A percentile compares a stretch with the other conserved stretches of the same genome.
Evolutionary conservation across 495 filamentous ascomycete species (phyloP).

Genomic region (Letharia lupina): DNA sequence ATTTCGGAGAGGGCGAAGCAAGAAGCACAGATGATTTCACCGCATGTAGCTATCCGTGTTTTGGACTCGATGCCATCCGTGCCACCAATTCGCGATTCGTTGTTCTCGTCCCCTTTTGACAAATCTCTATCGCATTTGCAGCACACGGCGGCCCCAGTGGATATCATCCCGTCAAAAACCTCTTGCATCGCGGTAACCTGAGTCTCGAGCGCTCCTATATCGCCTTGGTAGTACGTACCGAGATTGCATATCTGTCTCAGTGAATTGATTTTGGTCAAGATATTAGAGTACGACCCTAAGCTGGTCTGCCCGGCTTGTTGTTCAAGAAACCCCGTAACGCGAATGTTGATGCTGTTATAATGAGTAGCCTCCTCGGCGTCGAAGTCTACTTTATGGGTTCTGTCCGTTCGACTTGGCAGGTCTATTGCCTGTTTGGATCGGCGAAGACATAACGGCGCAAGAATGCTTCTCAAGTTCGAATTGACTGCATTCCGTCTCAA

Average conservation of each 20-base stretch:
- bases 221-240: constrained; percentile 21
- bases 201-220: constrained; percentile 32
- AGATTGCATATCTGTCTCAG: constrained; percentile 38
- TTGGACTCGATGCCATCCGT: neutral
- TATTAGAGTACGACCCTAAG: neutral
- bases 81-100: neutral
- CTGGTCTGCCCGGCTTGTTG: neutral
- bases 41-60: constrained; percentile 9
- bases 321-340: constrained; percentile 22
- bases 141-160: constrained; percentile 16
- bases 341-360: constrained; percentile 27
- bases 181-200: constrained; percentile 30
- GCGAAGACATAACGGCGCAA: constrained; percentile 33
- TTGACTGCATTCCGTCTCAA: constrained; percentile 29
- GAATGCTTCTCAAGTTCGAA: constrained; percentile 22
- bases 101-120: neutral
- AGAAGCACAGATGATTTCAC: constrained; percentile 11
- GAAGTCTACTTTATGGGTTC: constrained; percentile 28
- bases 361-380: constrained; percentile 24
- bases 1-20: constrained; percentile 3
- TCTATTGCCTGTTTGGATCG: constrained; percentile 32
- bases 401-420: constrained; percentile 30
- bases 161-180: constrained; percentile 13
- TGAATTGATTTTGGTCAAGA: no score
- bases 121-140: constrained; percentile 14